Percentiles rank a stretch among this genome's conserved stretches.
phyloP scores from a whole-genome alignment of 805 yeast genomes.

The Sugiyamaella mastotermitis region DNA sequence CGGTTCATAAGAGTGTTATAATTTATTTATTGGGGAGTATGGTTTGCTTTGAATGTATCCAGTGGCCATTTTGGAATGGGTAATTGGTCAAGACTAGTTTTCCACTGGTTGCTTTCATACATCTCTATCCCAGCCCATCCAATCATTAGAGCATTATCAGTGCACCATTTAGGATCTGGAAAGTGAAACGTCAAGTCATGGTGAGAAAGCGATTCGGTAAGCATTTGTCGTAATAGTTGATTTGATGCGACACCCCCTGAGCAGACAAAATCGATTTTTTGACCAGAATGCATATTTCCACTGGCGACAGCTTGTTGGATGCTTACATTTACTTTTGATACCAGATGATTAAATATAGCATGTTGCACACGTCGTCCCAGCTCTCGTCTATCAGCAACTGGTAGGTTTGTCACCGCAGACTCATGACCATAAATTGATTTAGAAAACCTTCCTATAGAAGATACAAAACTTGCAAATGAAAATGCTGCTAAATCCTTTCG shows the following conservation, averaged over 20 bases:
- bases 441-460: constrained; percentile 39
- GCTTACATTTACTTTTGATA: constrained; percentile 54
- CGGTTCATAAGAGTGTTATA: background rate
- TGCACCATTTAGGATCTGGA: constrained; percentile 70
- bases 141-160: constrained; percentile 95
- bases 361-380: constrained; percentile 42
- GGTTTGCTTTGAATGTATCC: constrained; percentile 36
- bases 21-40: background rate
- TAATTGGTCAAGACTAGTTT: constrained; percentile 48
- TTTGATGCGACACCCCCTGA: constrained; percentile 97
- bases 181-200: constrained; percentile 41
- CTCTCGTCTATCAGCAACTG: constrained; percentile 11
- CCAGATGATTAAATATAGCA: constrained; percentile 64
- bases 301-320: constrained; percentile 25
- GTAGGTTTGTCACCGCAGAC: constrained; percentile 6
- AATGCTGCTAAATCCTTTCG: constrained; percentile 46
- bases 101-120: constrained; percentile 45
- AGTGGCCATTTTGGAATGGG: constrained; percentile 85
- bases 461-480: constrained; percentile 73
- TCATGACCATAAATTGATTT: constrained; percentile 18
- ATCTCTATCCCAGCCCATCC: constrained; percentile 96
- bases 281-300: constrained; percentile 23
- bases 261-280: constrained; percentile 45
- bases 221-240: constrained; percentile 23
- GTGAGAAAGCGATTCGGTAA: constrained; percentile 18